Evolutionary conservation across 2,329 filamentous ascomycete species (phyloP).

Genomic region (Cercospora berteroae): DNA sequence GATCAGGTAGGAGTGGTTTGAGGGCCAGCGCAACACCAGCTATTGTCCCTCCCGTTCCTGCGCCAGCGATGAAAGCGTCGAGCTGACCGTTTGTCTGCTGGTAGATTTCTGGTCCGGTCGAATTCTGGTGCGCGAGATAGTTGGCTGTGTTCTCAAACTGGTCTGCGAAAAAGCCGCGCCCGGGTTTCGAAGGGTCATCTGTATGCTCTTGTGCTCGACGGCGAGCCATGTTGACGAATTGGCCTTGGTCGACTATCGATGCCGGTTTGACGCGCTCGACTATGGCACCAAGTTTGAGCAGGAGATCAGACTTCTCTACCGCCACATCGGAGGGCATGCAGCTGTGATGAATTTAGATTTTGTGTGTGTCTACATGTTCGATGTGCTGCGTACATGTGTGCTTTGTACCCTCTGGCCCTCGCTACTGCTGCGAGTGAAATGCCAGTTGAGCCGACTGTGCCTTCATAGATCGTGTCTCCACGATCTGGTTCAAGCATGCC

Average conservation of each 20-base stretch:
- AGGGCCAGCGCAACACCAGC: conserved; percentile 81
- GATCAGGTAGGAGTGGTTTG: conserved; percentile 65
- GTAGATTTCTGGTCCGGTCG: conserved; percentile 88
- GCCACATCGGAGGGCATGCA: conserved; percentile 96
- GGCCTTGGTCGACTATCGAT: conserved; percentile 86
- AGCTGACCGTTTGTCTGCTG: conserved; percentile 70
- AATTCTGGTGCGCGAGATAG: conserved; percentile 75
- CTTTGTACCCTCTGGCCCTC: conserved; percentile 81
- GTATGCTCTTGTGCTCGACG: conserved; percentile 74
- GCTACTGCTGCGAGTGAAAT: conserved; percentile 91
- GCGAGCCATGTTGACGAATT: conserved; percentile 91
- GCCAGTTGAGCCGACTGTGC: conserved; percentile 92
- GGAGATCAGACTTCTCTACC: conserved; percentile 81
- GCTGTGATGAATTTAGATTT: conserved; percentile 38
- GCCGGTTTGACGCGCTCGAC: conserved; percentile 89
- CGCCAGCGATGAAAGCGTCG: conserved; percentile 88
- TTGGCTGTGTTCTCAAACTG: conserved; percentile 94
- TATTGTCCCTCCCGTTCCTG: conserved; percentile 91
- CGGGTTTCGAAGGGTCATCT: conserved; percentile 54
- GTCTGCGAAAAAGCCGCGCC: conserved; percentile 87
- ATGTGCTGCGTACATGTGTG: conserved; percentile 66
- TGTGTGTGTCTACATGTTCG: neutral
- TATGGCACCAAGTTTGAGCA: conserved; percentile 84
- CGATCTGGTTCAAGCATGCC: conserved; percentile 74
- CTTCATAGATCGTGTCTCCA: conserved; percentile 95